Evolutionary conservation across 1,284 basidiomycete genomes (phyloP), one percentile per base, ranked within the genome.

Genomic region (Cryptococcus deneoformans): DNA sequence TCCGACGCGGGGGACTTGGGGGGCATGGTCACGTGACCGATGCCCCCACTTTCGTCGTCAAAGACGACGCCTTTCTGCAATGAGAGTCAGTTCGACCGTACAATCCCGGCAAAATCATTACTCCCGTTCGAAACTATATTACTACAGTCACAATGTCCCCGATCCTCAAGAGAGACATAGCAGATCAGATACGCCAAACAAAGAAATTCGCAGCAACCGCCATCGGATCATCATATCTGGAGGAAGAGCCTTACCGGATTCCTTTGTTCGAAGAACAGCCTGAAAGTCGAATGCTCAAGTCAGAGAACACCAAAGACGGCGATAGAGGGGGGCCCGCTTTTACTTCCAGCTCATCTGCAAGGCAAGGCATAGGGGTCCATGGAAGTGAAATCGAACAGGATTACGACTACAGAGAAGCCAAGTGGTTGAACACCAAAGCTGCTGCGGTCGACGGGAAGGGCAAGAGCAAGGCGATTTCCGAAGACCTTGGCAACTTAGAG

Each of bases 131-230:
- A 29, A 29, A 29, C 29, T 29, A 29, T 5, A 3, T 29, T 29
- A 29, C 5, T 29, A 5, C 29, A 29, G 36, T 24, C 43, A 14
- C 35, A 8, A 76, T 76, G 74, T 76, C 74, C 11, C 74, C 74
- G 5, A 76, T 76, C 52, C 68, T 75, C 53, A 75, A 76, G 54
- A 61, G 74, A 52, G 74, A 76, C 59, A 60, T 76, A 35, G 59
- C 64, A 39, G 74, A 76, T 51, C 69, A 69, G n/a, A 57, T 70
- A 14, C 68, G 71, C 46, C 72, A 76, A 56, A 73, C 73, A n/a
- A 65, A 69, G n/a, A 62, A 69, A 43, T 58, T 76, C 12, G 71
- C 72, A 16, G 61, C 64, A 5, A 67, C 64, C 3, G 64, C 64
- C 6, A 66, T 59, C 1, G 65, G 67, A 6, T 20, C 46, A 7